Conservation (phyloP, 148 eudicot genomes). For the Cornus controversa region DNA sequence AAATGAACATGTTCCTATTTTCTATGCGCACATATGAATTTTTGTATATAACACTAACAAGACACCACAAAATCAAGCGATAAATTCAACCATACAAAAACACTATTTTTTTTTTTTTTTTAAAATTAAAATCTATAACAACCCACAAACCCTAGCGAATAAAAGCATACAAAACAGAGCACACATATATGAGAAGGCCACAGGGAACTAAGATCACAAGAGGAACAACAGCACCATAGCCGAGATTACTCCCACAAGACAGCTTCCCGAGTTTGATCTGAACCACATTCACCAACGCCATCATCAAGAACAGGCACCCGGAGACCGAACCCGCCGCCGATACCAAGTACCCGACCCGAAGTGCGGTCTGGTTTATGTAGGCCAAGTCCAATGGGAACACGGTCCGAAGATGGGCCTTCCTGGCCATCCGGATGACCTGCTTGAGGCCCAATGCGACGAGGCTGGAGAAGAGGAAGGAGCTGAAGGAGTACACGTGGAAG, state of each 20-base stretch:
- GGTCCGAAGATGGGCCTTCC: constrained; percentile 29
- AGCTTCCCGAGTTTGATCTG: constrained; percentile 83
- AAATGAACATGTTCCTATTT: too few species aligned
- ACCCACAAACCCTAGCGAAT: constrained; percentile 33
- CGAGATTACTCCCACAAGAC: constrained; percentile 61
- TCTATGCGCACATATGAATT: too few species aligned
- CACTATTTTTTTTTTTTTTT: too few species aligned
- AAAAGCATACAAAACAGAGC: constrained; percentile 67
- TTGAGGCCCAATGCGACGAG: constrained; percentile 68
- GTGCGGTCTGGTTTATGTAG: constrained; percentile 38
- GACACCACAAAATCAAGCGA: not conserved
- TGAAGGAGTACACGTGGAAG: constrained; percentile 81
- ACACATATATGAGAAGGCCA: constrained; percentile 67
- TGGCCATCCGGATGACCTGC: constrained; percentile 60
- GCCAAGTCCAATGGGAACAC: constrained; percentile 35
- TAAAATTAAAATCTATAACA: too few species aligned
- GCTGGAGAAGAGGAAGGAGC: constrained; percentile 75
- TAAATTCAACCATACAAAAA: not conserved
- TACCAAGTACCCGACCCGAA: constrained; percentile 66
- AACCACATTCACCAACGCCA: constrained; percentile 69
- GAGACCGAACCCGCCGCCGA: constrained; percentile 75
- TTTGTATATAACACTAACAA: constrained; percentile 4
- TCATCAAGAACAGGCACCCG: constrained; percentile 69
- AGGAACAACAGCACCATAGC: constrained; percentile 73
- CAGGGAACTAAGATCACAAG: constrained; percentile 71